A percentile compares a stretch with the other conserved stretches of the same genome.
phyloP scores from a whole-genome alignment of 331 rosid species.

The Phaseolus coccineus region DNA sequence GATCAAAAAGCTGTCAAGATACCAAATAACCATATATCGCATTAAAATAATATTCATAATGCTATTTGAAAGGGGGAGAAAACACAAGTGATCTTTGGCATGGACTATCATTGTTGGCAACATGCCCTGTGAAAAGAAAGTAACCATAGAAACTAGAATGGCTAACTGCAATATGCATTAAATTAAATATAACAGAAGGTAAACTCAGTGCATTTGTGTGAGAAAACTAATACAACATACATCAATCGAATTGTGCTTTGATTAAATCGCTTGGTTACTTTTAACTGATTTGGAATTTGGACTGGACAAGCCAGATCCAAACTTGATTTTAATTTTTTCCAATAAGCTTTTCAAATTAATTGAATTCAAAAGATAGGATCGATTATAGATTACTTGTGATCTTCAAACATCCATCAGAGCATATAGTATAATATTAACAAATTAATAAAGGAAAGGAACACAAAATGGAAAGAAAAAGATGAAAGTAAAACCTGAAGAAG shows the following conservation, averaged over 20 bases:
- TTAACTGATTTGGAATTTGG: background rate
- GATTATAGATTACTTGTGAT: background rate
- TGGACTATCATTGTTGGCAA: background rate
- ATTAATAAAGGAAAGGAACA: slow-evolving; percentile 22
- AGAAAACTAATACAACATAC: background rate
- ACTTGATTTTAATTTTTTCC: background rate
- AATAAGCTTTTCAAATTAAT: background rate
- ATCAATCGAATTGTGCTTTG: slow-evolving; percentile 4
- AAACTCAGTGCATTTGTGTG: background rate
- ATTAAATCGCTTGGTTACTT: background rate
- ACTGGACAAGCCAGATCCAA: background rate
- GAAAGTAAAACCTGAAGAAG: slow-evolving; percentile 74
- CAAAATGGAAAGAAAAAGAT: slow-evolving; percentile 4
- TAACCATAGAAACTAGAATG: background rate
- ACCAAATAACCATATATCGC: slow-evolving; percentile 18
- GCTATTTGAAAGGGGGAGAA: background rate
- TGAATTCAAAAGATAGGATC: background rate
- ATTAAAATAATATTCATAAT: background rate
- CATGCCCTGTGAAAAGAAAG: background rate
- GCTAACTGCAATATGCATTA: background rate
- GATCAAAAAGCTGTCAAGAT: slow-evolving; percentile 73
- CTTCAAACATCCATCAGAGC: slow-evolving; percentile 20
- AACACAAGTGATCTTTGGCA: background rate
- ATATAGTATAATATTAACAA: background rate
- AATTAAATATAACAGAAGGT: slow-evolving; percentile 9